Evolutionary conservation across 257 asterid species (phyloP), one percentile per base, ranked within the genome.

Genomic region (Petunia secreta): DNA sequence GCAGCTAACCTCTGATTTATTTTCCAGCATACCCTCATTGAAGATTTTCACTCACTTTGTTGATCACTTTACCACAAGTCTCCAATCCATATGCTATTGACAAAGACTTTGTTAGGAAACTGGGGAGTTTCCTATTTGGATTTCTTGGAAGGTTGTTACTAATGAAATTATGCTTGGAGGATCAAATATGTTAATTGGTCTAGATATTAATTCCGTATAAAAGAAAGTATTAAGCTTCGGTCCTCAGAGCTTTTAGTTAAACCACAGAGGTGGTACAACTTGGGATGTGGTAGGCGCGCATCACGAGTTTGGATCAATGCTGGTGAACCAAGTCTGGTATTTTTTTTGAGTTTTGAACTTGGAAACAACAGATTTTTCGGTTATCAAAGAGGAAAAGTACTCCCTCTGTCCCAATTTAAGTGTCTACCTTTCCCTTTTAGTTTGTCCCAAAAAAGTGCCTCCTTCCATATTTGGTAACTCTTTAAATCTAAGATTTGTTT

Each of bases 271-370:
- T 40, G 75, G 75, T 14, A 6, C 76, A 48, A 5, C 16, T 9
- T 69, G 77, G 25, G 43, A 48, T 71, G 44, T 48, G 13, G 43
- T 71, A 48, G 60, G 58, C 55, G 43, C 15, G 15, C 44, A 1
- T 43, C 13, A 67, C 13, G 62, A 71, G 52, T 71, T 48, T 1
- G 10, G 50, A 5, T 71, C 34, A 48, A 10, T 25, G 5, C 5
- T 6, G 77, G 41, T 71, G 60, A 71, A 48, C 46, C 77, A 73
- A 71, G 44, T 63, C 41, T 63, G 68, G 68, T 63, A 36, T 63
- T 10, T 63, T 43, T 63, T 34, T n/a, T 43, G 10, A 63, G 68
- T 39, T 16, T 39, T 71, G 77, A 69, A 48, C 59, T 71, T 34
- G 60, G 77, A 71, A 66, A 73, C 13, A 73, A 73, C 53, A 6